Conservation (phyloP, 1,139 yeast species). For the Eremothecium cymbalariae region DNA sequence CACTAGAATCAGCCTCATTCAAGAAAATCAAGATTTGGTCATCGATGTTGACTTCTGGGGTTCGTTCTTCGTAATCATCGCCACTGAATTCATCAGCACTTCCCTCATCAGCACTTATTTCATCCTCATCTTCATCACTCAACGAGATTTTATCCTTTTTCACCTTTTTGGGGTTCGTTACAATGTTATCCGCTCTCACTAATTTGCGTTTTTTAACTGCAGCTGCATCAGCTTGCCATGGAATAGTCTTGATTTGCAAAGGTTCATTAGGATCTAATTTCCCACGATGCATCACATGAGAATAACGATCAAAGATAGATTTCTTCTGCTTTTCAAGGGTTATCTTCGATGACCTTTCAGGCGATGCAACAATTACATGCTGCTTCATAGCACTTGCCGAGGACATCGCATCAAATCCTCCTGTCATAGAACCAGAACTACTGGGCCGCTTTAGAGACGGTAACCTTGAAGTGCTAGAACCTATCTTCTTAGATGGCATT, state of each 20-base stretch:
- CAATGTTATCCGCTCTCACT: constrained; percentile 24
- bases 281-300: constrained; percentile 25
- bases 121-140: constrained; percentile 31
- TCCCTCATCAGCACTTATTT: constrained; percentile 31
- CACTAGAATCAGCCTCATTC: constrained; percentile 67
- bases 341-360: constrained; percentile 45
- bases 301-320: constrained; percentile 39
- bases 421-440: not conserved
- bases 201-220: constrained; percentile 24
- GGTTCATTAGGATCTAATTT: constrained; percentile 7
- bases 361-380: constrained; percentile 5
- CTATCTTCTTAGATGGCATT: constrained; percentile 10
- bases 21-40: constrained; percentile 64
- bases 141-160: constrained; percentile 11
- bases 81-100: constrained; percentile 41
- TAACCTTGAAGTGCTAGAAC: constrained; percentile 8
- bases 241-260: constrained; percentile 4
- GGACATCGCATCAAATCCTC: not conserved
- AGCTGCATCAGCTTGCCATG: constrained; percentile 6
- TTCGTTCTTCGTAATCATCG: constrained; percentile 35
- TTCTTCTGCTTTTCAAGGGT: constrained; percentile 44
- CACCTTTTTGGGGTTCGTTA: constrained; percentile 13
- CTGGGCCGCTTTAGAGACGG: constrained; percentile 5
- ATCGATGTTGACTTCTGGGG: constrained; percentile 45
- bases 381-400: not conserved